These are phyloP conservation scores for Jatropha curcas DNA, from an alignment of 345 rosid species.

Conservation along the genomic window DNA sequence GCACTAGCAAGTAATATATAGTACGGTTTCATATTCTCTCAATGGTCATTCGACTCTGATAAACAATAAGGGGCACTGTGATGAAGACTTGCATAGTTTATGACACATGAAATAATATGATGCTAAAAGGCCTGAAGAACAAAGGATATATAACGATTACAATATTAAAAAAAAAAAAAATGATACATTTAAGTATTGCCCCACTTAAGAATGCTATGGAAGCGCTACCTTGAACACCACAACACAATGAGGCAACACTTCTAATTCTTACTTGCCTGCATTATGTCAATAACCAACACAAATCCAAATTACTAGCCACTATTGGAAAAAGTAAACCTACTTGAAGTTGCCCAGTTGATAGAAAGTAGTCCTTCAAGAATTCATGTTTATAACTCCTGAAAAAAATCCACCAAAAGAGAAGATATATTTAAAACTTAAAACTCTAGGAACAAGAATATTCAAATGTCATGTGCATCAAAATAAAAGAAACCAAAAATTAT, in stretches of 20 bases:
- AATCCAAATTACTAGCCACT: neutral
- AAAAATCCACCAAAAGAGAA: neutral
- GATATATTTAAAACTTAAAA: neutral
- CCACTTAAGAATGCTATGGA: neutral
- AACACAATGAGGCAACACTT: neutral
- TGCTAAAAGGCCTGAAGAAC: neutral
- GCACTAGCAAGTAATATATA: neutral
- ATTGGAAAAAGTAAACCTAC: constrained; percentile 46
- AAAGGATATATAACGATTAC: neutral
- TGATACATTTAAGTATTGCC: neutral
- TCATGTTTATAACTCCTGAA: constrained; percentile 84
- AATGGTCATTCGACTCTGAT: neutral
- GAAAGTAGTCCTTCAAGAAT: constrained; percentile 90
- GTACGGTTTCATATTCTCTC: neutral
- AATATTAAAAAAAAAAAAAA: neutral
- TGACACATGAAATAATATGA: neutral
- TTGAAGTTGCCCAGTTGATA: constrained; percentile 86
- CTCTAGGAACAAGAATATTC: neutral
- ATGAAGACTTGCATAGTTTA: neutral
- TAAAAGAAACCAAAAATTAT: neutral
- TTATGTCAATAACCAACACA: constrained; percentile 8
- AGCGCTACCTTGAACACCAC: neutral
- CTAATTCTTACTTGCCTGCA: neutral
- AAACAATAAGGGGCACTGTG: neutral
- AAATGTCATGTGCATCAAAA: neutral